Evolutionary conservation across 495 filamentous ascomycete species (phyloP).

Genomic region (Parathielavia hyrcaniae): DNA sequence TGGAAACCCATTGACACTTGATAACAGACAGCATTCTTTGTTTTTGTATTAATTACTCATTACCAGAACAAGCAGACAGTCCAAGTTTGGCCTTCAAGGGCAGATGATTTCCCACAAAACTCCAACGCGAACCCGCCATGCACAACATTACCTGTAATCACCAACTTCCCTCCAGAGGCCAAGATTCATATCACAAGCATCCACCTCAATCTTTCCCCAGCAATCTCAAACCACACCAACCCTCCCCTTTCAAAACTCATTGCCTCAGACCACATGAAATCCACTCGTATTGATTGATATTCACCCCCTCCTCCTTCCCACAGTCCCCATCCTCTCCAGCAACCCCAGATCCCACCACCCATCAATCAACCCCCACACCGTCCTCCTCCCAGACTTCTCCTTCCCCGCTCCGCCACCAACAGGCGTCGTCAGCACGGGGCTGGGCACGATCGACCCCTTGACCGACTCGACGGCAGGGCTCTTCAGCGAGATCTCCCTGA

Average conservation of each 20-base stretch:
- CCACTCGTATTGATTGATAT: too few relatives aligned
- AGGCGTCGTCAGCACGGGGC: background rate
- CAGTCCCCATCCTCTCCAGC: constrained; percentile 33
- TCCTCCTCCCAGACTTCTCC: constrained; percentile 29
- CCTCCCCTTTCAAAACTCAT: too few relatives aligned
- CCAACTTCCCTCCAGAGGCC: background rate
- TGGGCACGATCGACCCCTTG: background rate
- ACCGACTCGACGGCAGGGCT: constrained; percentile 6
- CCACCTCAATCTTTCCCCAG: background rate
- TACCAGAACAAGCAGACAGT: constrained; percentile 26
- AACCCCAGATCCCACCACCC: constrained; percentile 48
- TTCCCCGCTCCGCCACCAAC: background rate
- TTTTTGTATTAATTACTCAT: constrained; percentile 14
- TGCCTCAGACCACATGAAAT: too few relatives aligned
- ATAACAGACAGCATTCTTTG: background rate
- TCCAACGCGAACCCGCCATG: background rate
- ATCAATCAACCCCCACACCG: constrained; percentile 36
- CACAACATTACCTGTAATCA: too few relatives aligned
- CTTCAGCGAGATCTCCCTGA: background rate
- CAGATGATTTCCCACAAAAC: background rate
- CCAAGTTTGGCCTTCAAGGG: background rate
- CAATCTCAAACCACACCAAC: background rate
- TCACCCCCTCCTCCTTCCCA: constrained; percentile 22
- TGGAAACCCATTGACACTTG: background rate
- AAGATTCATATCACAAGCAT: background rate